These are phyloP conservation scores for Aspergillus leporis DNA, from an alignment of 495 filamentous ascomycete species.

Conservation along the genomic window DNA sequence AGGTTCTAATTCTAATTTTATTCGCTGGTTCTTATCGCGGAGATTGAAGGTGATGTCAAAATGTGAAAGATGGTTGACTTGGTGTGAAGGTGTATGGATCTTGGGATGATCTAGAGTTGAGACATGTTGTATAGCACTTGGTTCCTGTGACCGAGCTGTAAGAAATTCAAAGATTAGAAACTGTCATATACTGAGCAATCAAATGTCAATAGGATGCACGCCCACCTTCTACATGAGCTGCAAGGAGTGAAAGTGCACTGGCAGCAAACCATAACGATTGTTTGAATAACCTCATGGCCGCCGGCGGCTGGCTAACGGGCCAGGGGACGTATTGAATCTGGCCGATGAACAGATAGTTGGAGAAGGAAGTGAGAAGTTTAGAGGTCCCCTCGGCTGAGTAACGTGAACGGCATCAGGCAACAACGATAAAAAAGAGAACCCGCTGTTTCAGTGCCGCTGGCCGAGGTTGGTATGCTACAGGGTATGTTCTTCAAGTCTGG, in stretches of 20 bases:
- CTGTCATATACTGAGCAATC: neutral
- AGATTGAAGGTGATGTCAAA: conserved; percentile 84
- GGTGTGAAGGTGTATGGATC: conserved; percentile 76
- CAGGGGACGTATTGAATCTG: conserved; percentile 1
- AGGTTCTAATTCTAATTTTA: conserved; percentile 83
- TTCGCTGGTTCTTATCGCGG: conserved; percentile 61
- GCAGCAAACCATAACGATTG: conserved; percentile 21
- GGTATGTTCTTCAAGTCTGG: neutral
- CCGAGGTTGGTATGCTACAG: neutral
- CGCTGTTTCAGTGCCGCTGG: neutral
- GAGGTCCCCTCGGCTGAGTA: neutral
- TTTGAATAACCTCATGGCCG: conserved; percentile 23
- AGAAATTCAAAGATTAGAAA: conserved; percentile 9
- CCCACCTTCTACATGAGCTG: conserved; percentile 18
- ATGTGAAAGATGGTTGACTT: conserved; percentile 72
- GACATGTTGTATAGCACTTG: conserved; percentile 74
- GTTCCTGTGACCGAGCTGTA: conserved; percentile 68
- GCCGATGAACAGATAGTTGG: neutral
- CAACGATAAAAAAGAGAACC: neutral
- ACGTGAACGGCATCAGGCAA: conserved; percentile 1
- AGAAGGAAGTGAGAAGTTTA: conserved; percentile 3
- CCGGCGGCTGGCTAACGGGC: conserved; percentile 7
- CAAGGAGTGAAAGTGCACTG: conserved; percentile 22
- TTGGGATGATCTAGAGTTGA: conserved; percentile 70
- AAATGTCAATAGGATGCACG: neutral